These are phyloP conservation scores for Akanthomyces dipterigenus DNA, from an alignment of 2,329 filamentous ascomycete species.

Conservation along the genomic window DNA sequence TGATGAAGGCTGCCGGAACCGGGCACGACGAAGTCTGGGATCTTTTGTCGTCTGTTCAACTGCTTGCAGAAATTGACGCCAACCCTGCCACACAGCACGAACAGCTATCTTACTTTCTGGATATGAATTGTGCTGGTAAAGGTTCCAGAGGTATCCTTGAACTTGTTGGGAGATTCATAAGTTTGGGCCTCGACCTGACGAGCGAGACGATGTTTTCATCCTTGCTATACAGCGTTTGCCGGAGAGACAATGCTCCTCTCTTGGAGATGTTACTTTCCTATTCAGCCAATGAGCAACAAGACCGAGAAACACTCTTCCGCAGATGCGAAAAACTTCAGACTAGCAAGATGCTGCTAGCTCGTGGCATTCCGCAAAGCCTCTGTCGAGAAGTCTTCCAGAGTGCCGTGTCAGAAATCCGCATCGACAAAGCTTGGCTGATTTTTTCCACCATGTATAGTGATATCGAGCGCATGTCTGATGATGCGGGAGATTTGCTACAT, in stretches of 20 bases:
- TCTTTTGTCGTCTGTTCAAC: background rate
- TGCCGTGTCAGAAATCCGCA: background rate
- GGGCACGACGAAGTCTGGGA: conserved; percentile 4
- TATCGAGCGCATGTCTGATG: no score
- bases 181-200: background rate
- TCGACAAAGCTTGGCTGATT: background rate
- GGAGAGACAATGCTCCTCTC: background rate
- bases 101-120: background rate
- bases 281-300: background rate
- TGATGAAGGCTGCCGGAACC: background rate
- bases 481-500: background rate
- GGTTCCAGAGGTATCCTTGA: background rate
- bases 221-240: background rate
- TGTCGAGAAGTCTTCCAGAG: background rate
- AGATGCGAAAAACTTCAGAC: accelerated
- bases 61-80: background rate
- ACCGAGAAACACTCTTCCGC: background rate
- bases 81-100: background rate
- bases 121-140: accelerated
- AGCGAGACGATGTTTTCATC: background rate
- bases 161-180: background rate
- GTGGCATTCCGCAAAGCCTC: background rate
- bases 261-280: background rate
- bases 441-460: background rate
- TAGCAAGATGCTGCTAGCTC: background rate